phyloP scores from a whole-genome alignment of 768 basidiomycete species.

The Podaxis sp. region DNA sequence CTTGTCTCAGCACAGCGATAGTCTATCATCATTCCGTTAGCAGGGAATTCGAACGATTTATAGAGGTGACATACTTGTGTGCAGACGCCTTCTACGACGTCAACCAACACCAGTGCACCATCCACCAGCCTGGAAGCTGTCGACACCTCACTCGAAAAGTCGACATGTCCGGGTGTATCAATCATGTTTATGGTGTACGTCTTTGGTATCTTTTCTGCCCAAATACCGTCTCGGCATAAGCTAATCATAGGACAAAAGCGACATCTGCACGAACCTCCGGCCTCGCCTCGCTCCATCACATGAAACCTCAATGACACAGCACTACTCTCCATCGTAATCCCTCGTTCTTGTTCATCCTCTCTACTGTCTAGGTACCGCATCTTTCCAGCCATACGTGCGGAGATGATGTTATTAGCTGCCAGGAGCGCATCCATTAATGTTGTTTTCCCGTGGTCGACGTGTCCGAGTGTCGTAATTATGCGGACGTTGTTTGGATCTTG shows the following conservation, averaged over 20 bases:
- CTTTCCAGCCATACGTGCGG: slow-evolving; percentile 91
- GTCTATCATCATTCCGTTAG: slow-evolving; percentile 50
- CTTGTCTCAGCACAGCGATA: slow-evolving; percentile 91
- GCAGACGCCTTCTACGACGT: slow-evolving; percentile 97
- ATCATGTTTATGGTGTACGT: slow-evolving; percentile 93
- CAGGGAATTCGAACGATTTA: not conserved
- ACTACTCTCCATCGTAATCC: slow-evolving; percentile 99
- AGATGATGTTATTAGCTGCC: slow-evolving; percentile 98
- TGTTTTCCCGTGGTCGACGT: slow-evolving; percentile 96
- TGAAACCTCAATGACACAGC: slow-evolving; percentile 90
- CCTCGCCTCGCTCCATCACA: slow-evolving; percentile 54
- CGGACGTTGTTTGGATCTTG: slow-evolving; percentile 54
- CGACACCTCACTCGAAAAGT: slow-evolving; percentile 97
- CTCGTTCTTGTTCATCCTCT: slow-evolving; percentile 96
- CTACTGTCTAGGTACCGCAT: slow-evolving; percentile 93
- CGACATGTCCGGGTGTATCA: slow-evolving; percentile 98
- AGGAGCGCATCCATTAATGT: slow-evolving; percentile 93
- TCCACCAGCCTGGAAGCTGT: slow-evolving; percentile 92
- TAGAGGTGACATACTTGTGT: slow-evolving; percentile 71
- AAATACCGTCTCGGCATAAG: slow-evolving; percentile 3
- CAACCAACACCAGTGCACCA: slow-evolving; percentile 92
- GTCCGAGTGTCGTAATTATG: slow-evolving; percentile 83
- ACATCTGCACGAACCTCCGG: slow-evolving; percentile 51
- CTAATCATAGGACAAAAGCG: not conserved
- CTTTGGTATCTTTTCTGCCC: slow-evolving; percentile 51